These are phyloP conservation scores for Vigna mungo DNA, from an alignment of 306 rosid genomes.

Conservation along the genomic window DNA sequence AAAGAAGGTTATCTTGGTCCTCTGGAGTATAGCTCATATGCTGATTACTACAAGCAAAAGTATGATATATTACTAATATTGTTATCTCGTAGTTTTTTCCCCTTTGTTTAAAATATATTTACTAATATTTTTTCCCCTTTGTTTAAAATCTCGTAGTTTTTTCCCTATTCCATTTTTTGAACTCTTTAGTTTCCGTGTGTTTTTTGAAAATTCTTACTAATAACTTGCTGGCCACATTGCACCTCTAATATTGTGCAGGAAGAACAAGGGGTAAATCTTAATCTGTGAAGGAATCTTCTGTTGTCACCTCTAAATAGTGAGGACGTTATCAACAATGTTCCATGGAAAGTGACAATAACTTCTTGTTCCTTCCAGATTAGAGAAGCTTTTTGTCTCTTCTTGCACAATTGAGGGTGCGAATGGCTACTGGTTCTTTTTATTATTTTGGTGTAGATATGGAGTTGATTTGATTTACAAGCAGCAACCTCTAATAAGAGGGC, in stretches of 20 bases:
- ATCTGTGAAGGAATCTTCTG: constrained; percentile 68
- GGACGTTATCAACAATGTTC: constrained; percentile 48
- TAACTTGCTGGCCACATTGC: constrained; percentile 58
- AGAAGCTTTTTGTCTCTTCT: constrained; percentile 76
- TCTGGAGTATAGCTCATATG: constrained; percentile 96
- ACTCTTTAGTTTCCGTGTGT: background rate
- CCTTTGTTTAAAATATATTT: constrained; percentile 22
- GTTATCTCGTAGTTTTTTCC: constrained; percentile 30
- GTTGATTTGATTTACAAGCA: constrained; percentile 87
- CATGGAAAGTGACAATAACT: constrained; percentile 51
- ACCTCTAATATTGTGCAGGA: constrained; percentile 65
- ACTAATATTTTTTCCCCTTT: constrained; percentile 31
- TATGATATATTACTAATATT: constrained; percentile 50
- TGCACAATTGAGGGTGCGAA: constrained; percentile 70
- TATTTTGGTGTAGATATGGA: constrained; percentile 76
- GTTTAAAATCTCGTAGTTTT: background rate
- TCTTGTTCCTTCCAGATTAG: constrained; percentile 60
- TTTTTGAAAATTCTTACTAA: constrained; percentile 39
- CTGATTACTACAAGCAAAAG: constrained; percentile 99
- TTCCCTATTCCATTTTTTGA: constrained; percentile 34
- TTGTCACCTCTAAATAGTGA: constrained; percentile 50
- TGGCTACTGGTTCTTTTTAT: constrained; percentile 62
- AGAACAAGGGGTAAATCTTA: constrained; percentile 62
- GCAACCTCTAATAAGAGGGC: constrained; percentile 93
- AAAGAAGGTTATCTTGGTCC: constrained; percentile 99